These are phyloP conservation scores for Diplocarpon mali DNA, from an alignment of 2,329 filamentous ascomycete species.

Conservation along the genomic window DNA sequence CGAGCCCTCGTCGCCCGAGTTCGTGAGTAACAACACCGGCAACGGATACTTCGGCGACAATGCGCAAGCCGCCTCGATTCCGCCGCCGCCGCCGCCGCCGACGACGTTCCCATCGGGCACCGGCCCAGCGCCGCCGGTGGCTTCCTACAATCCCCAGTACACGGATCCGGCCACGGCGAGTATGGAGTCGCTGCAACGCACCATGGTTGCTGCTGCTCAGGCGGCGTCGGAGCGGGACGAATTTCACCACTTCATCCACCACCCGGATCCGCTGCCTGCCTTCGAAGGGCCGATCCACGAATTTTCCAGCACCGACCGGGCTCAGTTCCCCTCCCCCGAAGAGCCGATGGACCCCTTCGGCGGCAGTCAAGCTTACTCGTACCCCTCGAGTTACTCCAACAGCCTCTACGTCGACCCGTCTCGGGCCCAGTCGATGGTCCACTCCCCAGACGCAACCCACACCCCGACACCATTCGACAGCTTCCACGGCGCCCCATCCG, in stretches of 20 bases:
- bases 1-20: slow-evolving; percentile 23
- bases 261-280: slow-evolving; percentile 8
- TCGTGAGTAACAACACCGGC: slow-evolving; percentile 9
- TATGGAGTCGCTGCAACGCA: slow-evolving; percentile 23
- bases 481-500: slow-evolving; percentile 10
- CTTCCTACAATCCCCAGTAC: slow-evolving; percentile 23
- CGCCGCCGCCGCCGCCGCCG: slow-evolving; percentile 11
- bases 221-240: slow-evolving; percentile 14
- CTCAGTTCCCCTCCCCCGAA: slow-evolving; percentile 19
- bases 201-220: slow-evolving; percentile 19
- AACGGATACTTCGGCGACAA: slow-evolving; percentile 15
- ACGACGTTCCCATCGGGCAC: slow-evolving; percentile 12
- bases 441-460: slow-evolving; percentile 13
- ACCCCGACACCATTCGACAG: slow-evolving; percentile 17
- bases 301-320: slow-evolving; percentile 14
- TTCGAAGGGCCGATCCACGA: slow-evolving; percentile 14
- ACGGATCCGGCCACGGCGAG: slow-evolving; percentile 19
- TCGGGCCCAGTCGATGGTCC: slow-evolving; percentile 10
- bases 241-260: slow-evolving; percentile 13
- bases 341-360: slow-evolving; percentile 11
- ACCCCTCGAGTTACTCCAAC: slow-evolving; percentile 12
- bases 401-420: slow-evolving; percentile 10
- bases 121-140: slow-evolving; percentile 19
- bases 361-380: slow-evolving; percentile 12
- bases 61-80: slow-evolving; percentile 8